These are phyloP conservation scores for Amanita jacksonii DNA, from an alignment of 768 basidiomycete species.

Conservation along the genomic window DNA sequence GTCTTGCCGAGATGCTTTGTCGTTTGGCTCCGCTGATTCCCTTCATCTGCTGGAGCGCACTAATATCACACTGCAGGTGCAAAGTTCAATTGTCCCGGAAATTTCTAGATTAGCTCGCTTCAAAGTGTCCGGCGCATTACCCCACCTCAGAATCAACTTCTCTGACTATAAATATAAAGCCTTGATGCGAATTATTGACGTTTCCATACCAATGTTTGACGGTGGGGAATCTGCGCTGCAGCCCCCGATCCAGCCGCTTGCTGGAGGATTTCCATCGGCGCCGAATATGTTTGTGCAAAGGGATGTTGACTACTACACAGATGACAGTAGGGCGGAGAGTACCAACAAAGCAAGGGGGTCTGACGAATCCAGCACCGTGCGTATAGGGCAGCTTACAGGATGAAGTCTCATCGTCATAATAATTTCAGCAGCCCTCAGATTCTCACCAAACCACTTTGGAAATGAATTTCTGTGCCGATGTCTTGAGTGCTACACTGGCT, in stretches of 20 bases:
- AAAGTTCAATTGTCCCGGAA: constrained; percentile 87
- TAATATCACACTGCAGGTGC: constrained; percentile 80
- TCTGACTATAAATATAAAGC: constrained; percentile 88
- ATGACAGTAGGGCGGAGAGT: constrained; percentile 33
- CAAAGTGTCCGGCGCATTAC: constrained; percentile 85
- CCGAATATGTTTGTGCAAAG: constrained; percentile 42
- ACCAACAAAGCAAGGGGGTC: constrained; percentile 25
- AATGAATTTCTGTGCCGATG: constrained; percentile 80
- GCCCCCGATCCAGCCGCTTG: constrained; percentile 16
- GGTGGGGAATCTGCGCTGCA: constrained; percentile 23
- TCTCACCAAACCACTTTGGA: constrained; percentile 62
- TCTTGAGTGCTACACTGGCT: constrained; percentile 69
- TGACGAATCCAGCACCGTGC: background rate
- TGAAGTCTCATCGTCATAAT: background rate
- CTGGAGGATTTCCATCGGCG: constrained; percentile 40
- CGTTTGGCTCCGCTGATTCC: constrained; percentile 40
- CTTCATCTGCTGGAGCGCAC: constrained; percentile 90
- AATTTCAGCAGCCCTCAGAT: constrained; percentile 24
- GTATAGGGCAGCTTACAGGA: background rate
- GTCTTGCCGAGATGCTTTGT: constrained; percentile 73
- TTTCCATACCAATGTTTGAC: constrained; percentile 79
- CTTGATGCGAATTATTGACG: constrained; percentile 87
- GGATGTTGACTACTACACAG: constrained; percentile 61
- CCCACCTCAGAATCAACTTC: constrained; percentile 80
- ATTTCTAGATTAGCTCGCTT: constrained; percentile 77